phyloP scores from a whole-genome alignment of 176 grass and related monocot species.

The Zoysia pacifica region DNA sequence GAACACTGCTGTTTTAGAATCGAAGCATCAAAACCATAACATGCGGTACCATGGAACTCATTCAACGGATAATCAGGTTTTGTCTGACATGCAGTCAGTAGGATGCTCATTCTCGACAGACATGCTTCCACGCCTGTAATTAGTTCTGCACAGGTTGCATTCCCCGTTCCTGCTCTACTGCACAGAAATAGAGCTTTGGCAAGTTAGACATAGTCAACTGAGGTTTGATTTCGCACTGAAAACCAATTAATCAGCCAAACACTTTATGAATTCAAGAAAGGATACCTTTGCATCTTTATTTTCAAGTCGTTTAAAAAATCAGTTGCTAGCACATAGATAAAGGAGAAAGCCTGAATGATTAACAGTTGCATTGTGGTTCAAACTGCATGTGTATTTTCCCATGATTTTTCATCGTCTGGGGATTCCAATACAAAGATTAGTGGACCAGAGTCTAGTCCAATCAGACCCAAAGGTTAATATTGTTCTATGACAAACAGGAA shows the following conservation, averaged over 20 bases:
- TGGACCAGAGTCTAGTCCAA: not conserved
- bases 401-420: not conserved
- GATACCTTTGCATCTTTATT: not conserved
- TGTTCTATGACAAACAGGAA: not conserved
- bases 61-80: not conserved
- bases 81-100: not conserved
- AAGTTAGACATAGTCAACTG: conserved; percentile 14
- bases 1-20: not conserved
- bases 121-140: conserved; percentile 2
- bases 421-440: not conserved
- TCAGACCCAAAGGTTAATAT: not conserved
- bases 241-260: not conserved
- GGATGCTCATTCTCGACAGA: conserved; percentile 5
- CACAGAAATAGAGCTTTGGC: conserved; percentile 11
- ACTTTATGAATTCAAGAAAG: not conserved
- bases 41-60: not conserved
- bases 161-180: conserved; percentile 46
- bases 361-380: conserved; percentile 1
- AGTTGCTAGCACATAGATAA: not conserved
- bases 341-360: not conserved
- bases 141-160: conserved; percentile 40
- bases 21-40: not conserved
- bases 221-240: not conserved
- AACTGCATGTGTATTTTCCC: not conserved
- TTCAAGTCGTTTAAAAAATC: not conserved